These are phyloP conservation scores for Mortierella alpina DNA, from an alignment of 192 early-diverging fungal species.

Conservation along the genomic window DNA sequence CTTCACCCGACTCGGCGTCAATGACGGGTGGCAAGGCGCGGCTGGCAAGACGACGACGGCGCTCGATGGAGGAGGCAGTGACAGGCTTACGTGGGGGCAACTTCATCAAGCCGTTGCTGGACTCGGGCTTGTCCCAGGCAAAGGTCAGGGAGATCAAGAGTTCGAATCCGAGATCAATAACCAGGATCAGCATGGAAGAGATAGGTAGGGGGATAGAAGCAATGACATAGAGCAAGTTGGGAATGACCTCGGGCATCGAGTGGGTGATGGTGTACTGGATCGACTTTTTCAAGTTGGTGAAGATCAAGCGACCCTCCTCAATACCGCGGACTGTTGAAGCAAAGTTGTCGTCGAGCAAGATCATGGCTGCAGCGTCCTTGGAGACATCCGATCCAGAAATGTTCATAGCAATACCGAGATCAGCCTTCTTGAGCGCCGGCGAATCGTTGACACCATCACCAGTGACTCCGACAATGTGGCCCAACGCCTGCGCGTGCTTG, in stretches of 20 bases:
- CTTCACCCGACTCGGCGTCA: conserved; percentile 65
- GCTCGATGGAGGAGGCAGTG: conserved; percentile 78
- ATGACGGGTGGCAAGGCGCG: conserved; percentile 59
- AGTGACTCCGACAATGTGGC: conserved; percentile 98
- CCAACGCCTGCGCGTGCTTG: conserved; percentile 86
- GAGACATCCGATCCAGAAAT: conserved; percentile 93
- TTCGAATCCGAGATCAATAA: conserved; percentile 96
- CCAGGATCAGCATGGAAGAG: conserved; percentile 85
- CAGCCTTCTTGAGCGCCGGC: conserved; percentile 95
- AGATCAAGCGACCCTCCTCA: conserved; percentile 95
- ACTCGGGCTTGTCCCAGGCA: conserved; percentile 93
- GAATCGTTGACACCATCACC: conserved; percentile 98
- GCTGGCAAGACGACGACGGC: conserved; percentile 65
- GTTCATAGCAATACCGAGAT: conserved; percentile 99
- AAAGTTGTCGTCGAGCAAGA: conserved; percentile 98
- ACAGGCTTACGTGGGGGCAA: conserved; percentile 92
- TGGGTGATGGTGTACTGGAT: conserved; percentile 94
- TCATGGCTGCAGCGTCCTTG: conserved; percentile 97
- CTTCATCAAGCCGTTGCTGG: conserved; percentile 82
- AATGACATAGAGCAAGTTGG: conserved; percentile 86
- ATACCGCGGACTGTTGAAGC: conserved; percentile 93
- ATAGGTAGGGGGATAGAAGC: conserved; percentile 89
- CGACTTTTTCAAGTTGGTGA: conserved; percentile 95
- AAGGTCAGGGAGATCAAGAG: conserved; percentile 86
- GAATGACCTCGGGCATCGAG: conserved; percentile 91